Percentiles rank a stretch among this genome's conserved stretches.
phyloP scores from a whole-genome alignment of 169 alveolate genomes.

The Sarcocystis neurona region DNA sequence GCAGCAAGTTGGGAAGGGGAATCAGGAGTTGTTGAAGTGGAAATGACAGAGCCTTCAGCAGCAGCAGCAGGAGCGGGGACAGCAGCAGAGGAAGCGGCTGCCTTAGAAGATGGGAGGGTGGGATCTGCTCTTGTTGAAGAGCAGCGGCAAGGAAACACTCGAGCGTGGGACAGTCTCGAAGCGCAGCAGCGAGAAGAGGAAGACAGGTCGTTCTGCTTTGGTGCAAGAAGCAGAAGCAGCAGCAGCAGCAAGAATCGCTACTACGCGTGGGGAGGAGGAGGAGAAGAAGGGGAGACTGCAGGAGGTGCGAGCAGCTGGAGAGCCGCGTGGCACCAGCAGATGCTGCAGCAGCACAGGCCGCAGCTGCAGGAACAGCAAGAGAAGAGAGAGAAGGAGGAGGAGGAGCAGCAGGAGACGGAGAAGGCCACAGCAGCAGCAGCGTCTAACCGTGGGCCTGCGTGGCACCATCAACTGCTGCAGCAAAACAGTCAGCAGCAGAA shows the following conservation, averaged over 20 bases:
- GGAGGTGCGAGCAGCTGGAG: background rate
- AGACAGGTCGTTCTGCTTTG: background rate
- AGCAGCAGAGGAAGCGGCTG: background rate
- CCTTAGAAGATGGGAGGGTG: background rate
- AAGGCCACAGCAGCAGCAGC: background rate
- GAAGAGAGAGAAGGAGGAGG: background rate
- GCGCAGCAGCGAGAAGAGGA: background rate
- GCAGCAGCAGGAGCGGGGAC: too few species aligned
- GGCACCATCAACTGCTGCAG: background rate
- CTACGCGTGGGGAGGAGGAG: background rate
- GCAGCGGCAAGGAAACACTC: background rate
- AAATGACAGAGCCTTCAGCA: too few species aligned
- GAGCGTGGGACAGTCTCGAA: background rate
- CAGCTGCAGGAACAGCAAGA: background rate
- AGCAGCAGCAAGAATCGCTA: background rate
- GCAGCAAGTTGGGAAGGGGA: too few species aligned
- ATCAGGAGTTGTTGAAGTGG: too few species aligned
- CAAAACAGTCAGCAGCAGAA: background rate
- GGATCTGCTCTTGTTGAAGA: background rate
- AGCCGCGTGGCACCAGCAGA: background rate
- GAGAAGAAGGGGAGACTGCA: background rate
- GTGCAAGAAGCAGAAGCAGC: too few species aligned
- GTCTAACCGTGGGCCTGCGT: background rate
- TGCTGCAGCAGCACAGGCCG: background rate
- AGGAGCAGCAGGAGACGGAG: background rate